phyloP scores from a whole-genome alignment of 108 stramenopile species.

The Nannochloropsis granulata region DNA sequence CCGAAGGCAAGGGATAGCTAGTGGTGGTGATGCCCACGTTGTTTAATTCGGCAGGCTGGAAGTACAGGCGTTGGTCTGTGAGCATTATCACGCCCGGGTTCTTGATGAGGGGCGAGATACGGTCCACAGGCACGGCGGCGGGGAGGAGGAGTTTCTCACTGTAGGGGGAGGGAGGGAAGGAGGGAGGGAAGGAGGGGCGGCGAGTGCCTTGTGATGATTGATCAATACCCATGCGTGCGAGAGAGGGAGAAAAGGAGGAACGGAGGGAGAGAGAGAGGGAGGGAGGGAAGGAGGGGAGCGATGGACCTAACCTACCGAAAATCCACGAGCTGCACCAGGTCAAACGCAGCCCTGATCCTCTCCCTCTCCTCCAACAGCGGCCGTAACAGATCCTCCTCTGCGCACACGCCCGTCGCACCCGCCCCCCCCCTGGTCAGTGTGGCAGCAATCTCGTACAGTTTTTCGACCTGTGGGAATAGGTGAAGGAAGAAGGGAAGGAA shows the following conservation, averaged over 20 bases:
- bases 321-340: slow-evolving; percentile 36
- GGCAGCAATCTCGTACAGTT: not conserved
- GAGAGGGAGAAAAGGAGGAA: not conserved
- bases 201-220: not conserved
- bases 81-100: slow-evolving; percentile 37
- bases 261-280: not conserved
- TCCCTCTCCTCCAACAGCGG: slow-evolving; percentile 24
- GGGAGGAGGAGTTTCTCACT: not conserved
- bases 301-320: slow-evolving; percentile 28
- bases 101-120: slow-evolving; percentile 24
- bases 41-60: slow-evolving; percentile 43
- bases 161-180: not conserved
- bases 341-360: slow-evolving; percentile 12
- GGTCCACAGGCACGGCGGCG: slow-evolving; percentile 2
- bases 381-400: slow-evolving; percentile 16
- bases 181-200: not conserved
- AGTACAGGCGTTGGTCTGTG: slow-evolving; percentile 35
- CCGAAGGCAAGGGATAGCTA: not conserved
- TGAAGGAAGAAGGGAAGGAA: not conserved
- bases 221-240: not conserved
- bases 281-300: not conserved
- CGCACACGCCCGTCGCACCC: not conserved
- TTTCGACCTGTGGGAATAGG: slow-evolving; percentile 15
- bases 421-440: not conserved
- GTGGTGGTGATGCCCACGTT: slow-evolving; percentile 38